Conservation (phyloP, 176 grass and related monocot species). For the Themeda triandra region DNA sequence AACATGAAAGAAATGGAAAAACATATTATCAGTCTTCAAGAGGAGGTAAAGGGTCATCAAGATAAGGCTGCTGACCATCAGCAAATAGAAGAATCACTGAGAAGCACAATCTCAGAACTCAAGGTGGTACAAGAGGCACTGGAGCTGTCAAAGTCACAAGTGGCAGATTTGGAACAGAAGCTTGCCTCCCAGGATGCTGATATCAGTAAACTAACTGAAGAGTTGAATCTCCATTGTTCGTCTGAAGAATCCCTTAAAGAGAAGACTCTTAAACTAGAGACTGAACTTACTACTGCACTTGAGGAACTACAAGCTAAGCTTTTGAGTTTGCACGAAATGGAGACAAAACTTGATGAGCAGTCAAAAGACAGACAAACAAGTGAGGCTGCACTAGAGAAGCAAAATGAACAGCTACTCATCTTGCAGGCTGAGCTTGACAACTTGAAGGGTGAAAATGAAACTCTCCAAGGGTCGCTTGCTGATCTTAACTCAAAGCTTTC, state of each 20-base stretch:
- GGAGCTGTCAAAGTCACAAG: slow-evolving; percentile 62
- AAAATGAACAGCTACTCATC: slow-evolving; percentile 40
- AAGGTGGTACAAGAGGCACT: slow-evolving; percentile 58
- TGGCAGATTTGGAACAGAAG: slow-evolving; percentile 68
- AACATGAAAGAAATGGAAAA: slow-evolving; percentile 76
- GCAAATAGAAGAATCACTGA: slow-evolving; percentile 62
- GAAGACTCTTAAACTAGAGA: slow-evolving; percentile 53
- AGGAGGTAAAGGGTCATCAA: slow-evolving; percentile 62
- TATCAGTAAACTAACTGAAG: slow-evolving; percentile 63
- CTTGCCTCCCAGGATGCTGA: slow-evolving; percentile 55
- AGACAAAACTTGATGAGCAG: slow-evolving; percentile 57
- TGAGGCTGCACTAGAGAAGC: slow-evolving; percentile 50
- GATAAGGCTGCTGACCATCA: slow-evolving; percentile 49
- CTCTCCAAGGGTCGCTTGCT: slow-evolving; percentile 43
- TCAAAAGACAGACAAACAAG: slow-evolving; percentile 38
- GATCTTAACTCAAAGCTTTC: slow-evolving; percentile 55
- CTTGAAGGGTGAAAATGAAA: slow-evolving; percentile 66
- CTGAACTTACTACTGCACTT: slow-evolving; percentile 35
- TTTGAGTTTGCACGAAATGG: slow-evolving; percentile 49
- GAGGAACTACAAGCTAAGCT: slow-evolving; percentile 56
- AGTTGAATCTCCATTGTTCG: slow-evolving; percentile 50
- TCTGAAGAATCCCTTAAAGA: slow-evolving; percentile 70
- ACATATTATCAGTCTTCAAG: slow-evolving; percentile 57
- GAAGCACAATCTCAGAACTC: slow-evolving; percentile 53
- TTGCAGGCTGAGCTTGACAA: slow-evolving; percentile 40